These are phyloP conservation scores for Mycena sanguinolenta DNA, from an alignment of 768 basidiomycete species.

Conservation along the genomic window DNA sequence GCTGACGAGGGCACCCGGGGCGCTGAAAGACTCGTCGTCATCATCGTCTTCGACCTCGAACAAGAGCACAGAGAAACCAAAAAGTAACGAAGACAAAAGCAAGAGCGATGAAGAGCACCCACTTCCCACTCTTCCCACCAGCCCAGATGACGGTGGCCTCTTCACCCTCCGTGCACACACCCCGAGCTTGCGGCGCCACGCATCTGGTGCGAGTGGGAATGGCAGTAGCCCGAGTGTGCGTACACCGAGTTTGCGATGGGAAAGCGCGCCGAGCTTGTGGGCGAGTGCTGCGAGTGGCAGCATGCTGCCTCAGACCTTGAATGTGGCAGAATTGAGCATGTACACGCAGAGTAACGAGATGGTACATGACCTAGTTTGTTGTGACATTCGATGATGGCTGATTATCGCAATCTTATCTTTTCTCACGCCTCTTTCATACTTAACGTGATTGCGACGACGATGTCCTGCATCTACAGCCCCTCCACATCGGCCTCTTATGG, in stretches of 20 bases:
- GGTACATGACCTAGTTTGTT: slow-evolving; percentile 48
- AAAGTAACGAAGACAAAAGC: slow-evolving; percentile 18
- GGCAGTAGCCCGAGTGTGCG: too few relatives aligned
- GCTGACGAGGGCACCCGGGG: slow-evolving; percentile 52
- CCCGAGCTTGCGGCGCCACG: neutral
- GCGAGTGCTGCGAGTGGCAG: slow-evolving; percentile 40
- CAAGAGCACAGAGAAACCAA: neutral
- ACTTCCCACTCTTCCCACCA: slow-evolving; percentile 27
- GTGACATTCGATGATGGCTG: neutral
- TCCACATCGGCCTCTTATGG: slow-evolving; percentile 89
- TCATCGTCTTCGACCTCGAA: slow-evolving; percentile 38
- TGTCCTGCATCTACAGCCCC: slow-evolving; percentile 78
- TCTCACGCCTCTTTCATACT: neutral
- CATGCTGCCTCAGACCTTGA: slow-evolving; percentile 56
- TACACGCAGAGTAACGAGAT: slow-evolving; percentile 65
- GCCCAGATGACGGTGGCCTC: slow-evolving; percentile 55
- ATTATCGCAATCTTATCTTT: slow-evolving; percentile 29
- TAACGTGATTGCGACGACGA: too few relatives aligned
- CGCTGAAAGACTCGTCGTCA: slow-evolving; percentile 47
- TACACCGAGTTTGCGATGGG: neutral
- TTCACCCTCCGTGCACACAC: slow-evolving; percentile 43
- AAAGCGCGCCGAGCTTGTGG: slow-evolving; percentile 29
- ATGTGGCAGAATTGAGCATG: slow-evolving; percentile 59
- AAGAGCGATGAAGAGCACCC: slow-evolving; percentile 28
- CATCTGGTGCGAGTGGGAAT: neutral